Evolutionary conservation across 768 basidiomycete genomes (phyloP).

Genomic region (Melanogaster broomeanus): DNA sequence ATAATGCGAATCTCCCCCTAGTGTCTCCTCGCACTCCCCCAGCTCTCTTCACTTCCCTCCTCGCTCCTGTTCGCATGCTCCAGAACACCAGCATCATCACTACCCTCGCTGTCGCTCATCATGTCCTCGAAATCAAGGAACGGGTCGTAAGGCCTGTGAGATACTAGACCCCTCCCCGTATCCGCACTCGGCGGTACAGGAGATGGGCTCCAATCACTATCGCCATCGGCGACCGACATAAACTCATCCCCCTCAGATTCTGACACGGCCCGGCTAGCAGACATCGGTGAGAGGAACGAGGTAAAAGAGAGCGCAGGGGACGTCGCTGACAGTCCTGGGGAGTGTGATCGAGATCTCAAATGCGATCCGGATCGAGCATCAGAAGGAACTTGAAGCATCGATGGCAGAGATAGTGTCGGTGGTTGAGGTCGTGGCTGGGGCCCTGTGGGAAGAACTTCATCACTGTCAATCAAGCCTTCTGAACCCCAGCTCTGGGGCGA

Average conservation of each 20-base stretch:
- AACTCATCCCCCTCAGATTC: slow-evolving; percentile 28
- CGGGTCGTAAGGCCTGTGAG: slow-evolving; percentile 16
- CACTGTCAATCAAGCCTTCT: slow-evolving; percentile 11
- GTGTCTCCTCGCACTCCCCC: slow-evolving; percentile 25
- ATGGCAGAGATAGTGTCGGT: neutral
- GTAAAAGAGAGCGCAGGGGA: slow-evolving; percentile 22
- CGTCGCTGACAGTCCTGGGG: neutral
- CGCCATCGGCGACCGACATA: slow-evolving; percentile 21
- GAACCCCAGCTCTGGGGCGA: slow-evolving; percentile 19
- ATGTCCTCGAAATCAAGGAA: slow-evolving; percentile 26
- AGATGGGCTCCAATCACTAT: slow-evolving; percentile 13
- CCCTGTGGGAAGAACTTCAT: neutral
- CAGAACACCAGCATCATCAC: neutral
- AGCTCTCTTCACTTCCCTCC: slow-evolving; percentile 23
- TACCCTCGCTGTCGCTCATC: neutral
- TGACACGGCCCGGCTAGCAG: slow-evolving; percentile 15
- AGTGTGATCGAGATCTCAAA: slow-evolving; percentile 5
- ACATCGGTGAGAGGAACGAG: slow-evolving; percentile 27
- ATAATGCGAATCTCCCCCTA: neutral
- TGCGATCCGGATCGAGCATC: neutral
- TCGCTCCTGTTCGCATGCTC: slow-evolving; percentile 14
- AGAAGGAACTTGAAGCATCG: slow-evolving; percentile 17
- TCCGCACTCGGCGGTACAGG: neutral
- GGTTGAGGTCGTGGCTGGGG: neutral
- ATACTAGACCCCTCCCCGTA: neutral